These are phyloP conservation scores for Microstegium vimineum DNA, from an alignment of 176 grass and related monocot species.

Conservation along the genomic window DNA sequence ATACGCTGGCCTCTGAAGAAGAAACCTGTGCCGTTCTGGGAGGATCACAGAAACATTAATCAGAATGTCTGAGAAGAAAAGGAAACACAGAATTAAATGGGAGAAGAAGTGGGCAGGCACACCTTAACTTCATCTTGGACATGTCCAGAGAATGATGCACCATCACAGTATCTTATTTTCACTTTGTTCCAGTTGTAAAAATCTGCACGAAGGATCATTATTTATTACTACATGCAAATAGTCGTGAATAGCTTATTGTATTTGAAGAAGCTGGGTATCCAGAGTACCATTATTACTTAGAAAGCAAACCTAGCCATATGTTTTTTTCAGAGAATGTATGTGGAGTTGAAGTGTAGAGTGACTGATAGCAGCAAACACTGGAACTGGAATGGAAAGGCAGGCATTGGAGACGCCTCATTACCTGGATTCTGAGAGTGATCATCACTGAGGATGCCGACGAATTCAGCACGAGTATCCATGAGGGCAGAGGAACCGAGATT, in stretches of 20 bases:
- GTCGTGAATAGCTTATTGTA: not conserved
- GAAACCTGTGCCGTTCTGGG: slow-evolving; percentile 47
- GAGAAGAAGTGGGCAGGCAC: not conserved
- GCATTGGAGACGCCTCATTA: not conserved
- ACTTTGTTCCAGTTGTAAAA: slow-evolving; percentile 98
- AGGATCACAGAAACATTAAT: not conserved
- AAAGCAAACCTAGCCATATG: not conserved
- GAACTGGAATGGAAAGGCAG: no score
- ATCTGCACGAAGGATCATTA: slow-evolving; percentile 27
- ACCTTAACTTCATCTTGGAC: slow-evolving; percentile 53
- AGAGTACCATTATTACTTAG: no score
- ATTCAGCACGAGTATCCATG: slow-evolving; percentile 52
- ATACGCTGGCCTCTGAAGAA: slow-evolving; percentile 76
- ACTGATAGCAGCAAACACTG: not conserved
- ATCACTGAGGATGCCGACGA: slow-evolving; percentile 66
- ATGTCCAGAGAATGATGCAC: slow-evolving; percentile 75
- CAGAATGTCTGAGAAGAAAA: not conserved
- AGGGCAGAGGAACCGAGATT: slow-evolving; percentile 53
- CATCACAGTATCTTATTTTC: slow-evolving; percentile 84
- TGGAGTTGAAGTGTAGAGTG: not conserved
- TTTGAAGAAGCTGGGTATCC: no score
- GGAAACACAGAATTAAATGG: not conserved
- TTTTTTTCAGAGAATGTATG: not conserved
- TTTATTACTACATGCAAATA: not conserved
- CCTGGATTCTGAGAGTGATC: slow-evolving; percentile 62